Evolutionary conservation across 2,329 filamentous ascomycete species (phyloP).

Genomic region (Aspergillus sp.): DNA sequence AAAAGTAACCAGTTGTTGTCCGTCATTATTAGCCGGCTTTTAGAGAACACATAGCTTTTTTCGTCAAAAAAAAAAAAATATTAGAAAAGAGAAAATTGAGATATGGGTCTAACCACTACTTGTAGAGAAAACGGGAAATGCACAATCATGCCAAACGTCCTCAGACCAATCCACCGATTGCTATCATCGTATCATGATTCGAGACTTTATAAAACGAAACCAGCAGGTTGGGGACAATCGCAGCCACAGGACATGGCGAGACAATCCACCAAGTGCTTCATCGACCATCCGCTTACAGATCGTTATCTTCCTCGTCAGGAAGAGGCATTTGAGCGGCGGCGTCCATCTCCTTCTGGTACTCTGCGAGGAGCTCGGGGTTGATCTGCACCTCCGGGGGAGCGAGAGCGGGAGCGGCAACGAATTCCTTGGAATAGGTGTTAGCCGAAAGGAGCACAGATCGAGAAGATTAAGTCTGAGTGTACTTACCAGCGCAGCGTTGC

Average conservation of each 20-base stretch:
- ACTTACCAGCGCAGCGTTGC: slow-evolving; percentile 76
- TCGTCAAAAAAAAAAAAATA: too few species aligned
- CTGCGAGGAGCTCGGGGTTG: slow-evolving; percentile 68
- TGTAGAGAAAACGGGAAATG: slow-evolving; percentile 22
- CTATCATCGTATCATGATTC: slow-evolving; percentile 32
- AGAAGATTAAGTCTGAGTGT: not conserved
- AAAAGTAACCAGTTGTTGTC: too few species aligned
- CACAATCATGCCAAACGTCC: slow-evolving; percentile 28
- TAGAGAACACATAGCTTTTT: too few species aligned
- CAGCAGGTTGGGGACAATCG: slow-evolving; percentile 5
- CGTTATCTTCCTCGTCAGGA: slow-evolving; percentile 84
- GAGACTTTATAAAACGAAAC: slow-evolving; percentile 20
- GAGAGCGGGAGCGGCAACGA: slow-evolving; percentile 89
- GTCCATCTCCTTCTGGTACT: slow-evolving; percentile 85
- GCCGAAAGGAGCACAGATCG: not conserved
- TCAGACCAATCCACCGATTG: slow-evolving; percentile 24
- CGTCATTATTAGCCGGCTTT: too few species aligned
- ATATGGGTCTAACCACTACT: slow-evolving; percentile 23
- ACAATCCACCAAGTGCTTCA: slow-evolving; percentile 5
- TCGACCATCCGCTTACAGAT: slow-evolving; percentile 34
- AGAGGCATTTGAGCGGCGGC: slow-evolving; percentile 74
- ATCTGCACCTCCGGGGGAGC: slow-evolving; percentile 88
- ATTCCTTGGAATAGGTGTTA: slow-evolving; percentile 56
- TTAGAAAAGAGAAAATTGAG: slow-evolving; percentile 15
- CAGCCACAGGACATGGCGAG: slow-evolving; percentile 4